phyloP scores from a whole-genome alignment of 768 basidiomycete species.

The Kwoniella mangroviensis region DNA sequence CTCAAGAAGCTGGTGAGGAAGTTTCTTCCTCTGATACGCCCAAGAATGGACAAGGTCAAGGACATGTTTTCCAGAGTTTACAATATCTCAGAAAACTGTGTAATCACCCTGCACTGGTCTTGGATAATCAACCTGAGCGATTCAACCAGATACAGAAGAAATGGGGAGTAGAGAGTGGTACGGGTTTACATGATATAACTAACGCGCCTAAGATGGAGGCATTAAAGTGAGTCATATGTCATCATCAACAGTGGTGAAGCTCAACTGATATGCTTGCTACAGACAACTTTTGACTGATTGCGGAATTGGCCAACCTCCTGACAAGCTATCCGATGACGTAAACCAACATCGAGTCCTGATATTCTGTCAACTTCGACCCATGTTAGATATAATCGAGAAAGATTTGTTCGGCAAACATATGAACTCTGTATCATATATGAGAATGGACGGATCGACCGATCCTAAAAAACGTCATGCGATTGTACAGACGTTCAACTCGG shows the following conservation, averaged over 20 bases:
- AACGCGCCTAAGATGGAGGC: conserved; percentile 95
- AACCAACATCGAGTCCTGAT: conserved; percentile 98
- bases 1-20: conserved; percentile 67
- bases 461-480: conserved; percentile 91
- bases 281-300: conserved; percentile 95
- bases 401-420: conserved; percentile 89
- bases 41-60: conserved; percentile 62
- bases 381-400: conserved; percentile 95
- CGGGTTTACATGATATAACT: conserved; percentile 71
- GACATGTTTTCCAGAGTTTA: conserved; percentile 94
- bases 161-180: background rate
- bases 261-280: background rate
- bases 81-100: conserved; percentile 97
- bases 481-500: conserved; percentile 96
- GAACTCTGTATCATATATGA: conserved; percentile 98
- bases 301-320: conserved; percentile 76
- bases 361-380: conserved; percentile 99
- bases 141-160: conserved; percentile 62
- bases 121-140: conserved; percentile 70
- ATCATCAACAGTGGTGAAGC: too few relatives aligned
- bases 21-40: conserved; percentile 61
- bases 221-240: conserved; percentile 67
- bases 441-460: conserved; percentile 91
- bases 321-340: conserved; percentile 68
- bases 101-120: conserved; percentile 91